These are phyloP conservation scores for Porcisia hertigi DNA, from an alignment of 208 protist species.

Conservation along the genomic window DNA sequence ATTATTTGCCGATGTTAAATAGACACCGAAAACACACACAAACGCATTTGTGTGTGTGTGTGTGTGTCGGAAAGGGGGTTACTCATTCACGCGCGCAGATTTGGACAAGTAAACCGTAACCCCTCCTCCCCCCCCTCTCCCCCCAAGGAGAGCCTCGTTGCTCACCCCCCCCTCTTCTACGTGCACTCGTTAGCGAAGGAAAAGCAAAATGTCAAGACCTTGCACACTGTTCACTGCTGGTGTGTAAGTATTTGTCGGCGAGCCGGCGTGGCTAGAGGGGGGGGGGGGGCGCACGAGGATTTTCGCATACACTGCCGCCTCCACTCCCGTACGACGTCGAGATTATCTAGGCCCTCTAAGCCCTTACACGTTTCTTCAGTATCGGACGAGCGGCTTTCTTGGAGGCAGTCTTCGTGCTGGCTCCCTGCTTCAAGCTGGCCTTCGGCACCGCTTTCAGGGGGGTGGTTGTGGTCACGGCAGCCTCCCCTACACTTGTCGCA, in stretches of 20 bases:
- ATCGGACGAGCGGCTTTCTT: conserved; percentile 3
- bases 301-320: no score
- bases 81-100: no score
- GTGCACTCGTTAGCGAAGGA: no score
- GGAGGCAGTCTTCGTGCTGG: neutral
- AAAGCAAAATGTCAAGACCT: no score
- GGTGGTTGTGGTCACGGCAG: neutral
- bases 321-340: no score
- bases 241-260: no score
- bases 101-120: neutral
- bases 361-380: neutral
- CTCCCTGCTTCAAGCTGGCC: neutral
- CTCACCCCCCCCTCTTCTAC: no score
- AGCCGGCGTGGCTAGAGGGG: no score
- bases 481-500: conserved; percentile 1
- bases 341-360: neutral
- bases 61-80: neutral
- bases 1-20: conserved; percentile 1
- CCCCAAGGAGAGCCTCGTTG: neutral
- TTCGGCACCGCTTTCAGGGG: neutral
- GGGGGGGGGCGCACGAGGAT: no score
- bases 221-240: no score
- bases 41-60: neutral
- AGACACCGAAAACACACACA: conserved; percentile 1
- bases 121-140: neutral